A percentile compares a stretch with the other conserved stretches of the same genome.
phyloP scores from a whole-genome alignment of 495 filamentous ascomycete genomes.

The Penicillium coffeae region DNA sequence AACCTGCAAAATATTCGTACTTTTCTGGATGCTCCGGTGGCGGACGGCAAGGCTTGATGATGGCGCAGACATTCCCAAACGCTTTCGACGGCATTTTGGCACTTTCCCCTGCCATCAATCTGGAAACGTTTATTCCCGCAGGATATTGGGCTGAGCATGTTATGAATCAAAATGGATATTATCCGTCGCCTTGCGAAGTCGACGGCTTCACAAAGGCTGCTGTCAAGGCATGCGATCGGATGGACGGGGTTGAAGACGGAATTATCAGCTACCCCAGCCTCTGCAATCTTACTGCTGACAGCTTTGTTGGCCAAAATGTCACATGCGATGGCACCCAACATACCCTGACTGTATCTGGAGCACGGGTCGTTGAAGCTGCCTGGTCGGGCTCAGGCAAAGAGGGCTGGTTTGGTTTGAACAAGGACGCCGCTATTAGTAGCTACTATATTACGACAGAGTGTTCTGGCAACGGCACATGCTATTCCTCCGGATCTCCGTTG shows the following conservation, averaged over 20 bases:
- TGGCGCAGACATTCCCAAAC: constrained; percentile 40
- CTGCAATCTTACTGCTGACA: constrained; percentile 47
- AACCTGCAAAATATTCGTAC: constrained; percentile 30
- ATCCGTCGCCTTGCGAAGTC: constrained; percentile 36
- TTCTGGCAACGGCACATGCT: no score
- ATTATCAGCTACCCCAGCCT: constrained; percentile 51
- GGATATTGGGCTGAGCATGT: constrained; percentile 15
- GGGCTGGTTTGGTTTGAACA: no score
- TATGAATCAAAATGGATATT: constrained; percentile 34
- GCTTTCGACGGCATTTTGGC: constrained; percentile 59
- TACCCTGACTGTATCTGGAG: constrained; percentile 11
- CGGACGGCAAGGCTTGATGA: constrained; percentile 43
- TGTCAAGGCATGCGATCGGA: constrained; percentile 40
- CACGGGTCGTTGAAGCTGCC: constrained; percentile 21
- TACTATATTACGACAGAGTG: background rate
- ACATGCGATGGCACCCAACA: constrained; percentile 32
- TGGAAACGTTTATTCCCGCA: constrained; percentile 30
- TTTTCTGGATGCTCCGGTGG: constrained; percentile 47
- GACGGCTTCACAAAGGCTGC: constrained; percentile 42
- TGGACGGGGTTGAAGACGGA: constrained; percentile 56
- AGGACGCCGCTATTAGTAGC: no score
- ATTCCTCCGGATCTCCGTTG: background rate
- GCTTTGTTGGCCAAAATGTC: constrained; percentile 45
- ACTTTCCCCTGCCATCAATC: constrained; percentile 43
- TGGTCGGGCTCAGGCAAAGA: no score